Evolutionary conservation across 2,329 filamentous ascomycete genomes (phyloP), one percentile per base, ranked within the genome.

Genomic region (Apiospora rasikravindrae): DNA sequence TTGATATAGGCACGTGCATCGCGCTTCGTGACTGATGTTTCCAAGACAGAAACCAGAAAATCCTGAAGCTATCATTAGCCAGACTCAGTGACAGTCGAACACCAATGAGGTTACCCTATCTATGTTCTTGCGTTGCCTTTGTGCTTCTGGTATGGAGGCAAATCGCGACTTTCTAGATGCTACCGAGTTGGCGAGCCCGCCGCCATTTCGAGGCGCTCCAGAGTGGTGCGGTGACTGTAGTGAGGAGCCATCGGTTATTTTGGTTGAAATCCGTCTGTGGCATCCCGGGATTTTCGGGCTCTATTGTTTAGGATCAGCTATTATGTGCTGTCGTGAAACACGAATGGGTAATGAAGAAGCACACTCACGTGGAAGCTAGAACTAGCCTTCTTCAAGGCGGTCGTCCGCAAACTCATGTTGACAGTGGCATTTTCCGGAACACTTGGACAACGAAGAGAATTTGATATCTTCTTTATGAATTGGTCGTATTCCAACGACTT

Each of bases 1-100:
- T 96, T 93, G 22, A 99, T 88, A 80, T 98, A 99, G 49, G 94
- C 91, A 82, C 93, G 95, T 67, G 95, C 95, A 84, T 99, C 96
- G 77, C 96, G 91, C 82, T 95, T 97, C 0, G 96, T 98, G 7
- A 95, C 93, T 14, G 95, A 94, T 24, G 95, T 94, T 78, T 94
- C 94, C 44, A 99, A 86, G 4, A 98, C 89, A 22, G 94, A 95
- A 44, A 97, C 88, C 77, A 97, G 92, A 78, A 98, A 93, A 79
- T 98, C 94, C 92, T 95, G 75, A 16, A 47, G 10, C 49, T 6
- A 26, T 70, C 77, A 44, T 73, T 44, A 42, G 57, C 14, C 26
- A 19, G 44, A 49, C 14, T 26, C 47, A 40, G 22, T 16, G 40
- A 45, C 45, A 76, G 72, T 47, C 44, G 70, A 14, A 40, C 26